Evolutionary conservation across 257 asterid species (phyloP), one percentile per base, ranked within the genome.

Genomic region (Primulina tabacum): DNA sequence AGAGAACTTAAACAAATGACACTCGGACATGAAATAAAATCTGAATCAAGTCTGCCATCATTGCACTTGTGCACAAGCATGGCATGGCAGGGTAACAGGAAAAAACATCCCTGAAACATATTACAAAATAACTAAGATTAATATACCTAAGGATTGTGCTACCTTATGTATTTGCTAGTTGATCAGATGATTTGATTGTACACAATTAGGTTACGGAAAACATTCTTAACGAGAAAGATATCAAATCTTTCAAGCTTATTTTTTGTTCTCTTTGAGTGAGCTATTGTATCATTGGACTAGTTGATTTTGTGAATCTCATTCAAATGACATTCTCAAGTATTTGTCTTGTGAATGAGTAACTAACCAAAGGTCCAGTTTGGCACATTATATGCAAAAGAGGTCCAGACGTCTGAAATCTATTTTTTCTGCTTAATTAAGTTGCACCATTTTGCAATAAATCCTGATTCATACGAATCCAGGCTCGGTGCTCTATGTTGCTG

Each of bases 1-100:
- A 80, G 87, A 84, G 58, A 88, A 80, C 52, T 67, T 86, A 43
- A 81, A 73, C 60, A 86, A 90, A 81, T 85, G 82, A 80, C 72
- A 18, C 43, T 32, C 28, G 24, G 37, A 47, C 16, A 4, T 14
- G 5, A 32, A 35, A 35, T 35, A 38, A 47, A 47, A 4, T 47
- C 3, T 43, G 18, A 47, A 47, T 47, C 20, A 47, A 16, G 56
- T 47, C 20, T 47, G 20, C 56, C 8, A 3, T 12, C 18, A 47
- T 47, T 5, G 56, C 12, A 47, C 56, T 14, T 47, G 56, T 47
- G 56, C 8, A 16, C 56, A 47, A 14, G 56, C 20, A 47, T 47
- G 56, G 56, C 56, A 14, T 7, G 8, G 2, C 16, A 4, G 26
- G 20, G 20, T 47, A 16, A 4, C 56, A 14, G 20, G 56, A 47